Evolutionary conservation across 1,284 basidiomycete genomes (phyloP), one percentile per base, ranked within the genome.

Genomic region (Cryptococcus maquisensis): DNA sequence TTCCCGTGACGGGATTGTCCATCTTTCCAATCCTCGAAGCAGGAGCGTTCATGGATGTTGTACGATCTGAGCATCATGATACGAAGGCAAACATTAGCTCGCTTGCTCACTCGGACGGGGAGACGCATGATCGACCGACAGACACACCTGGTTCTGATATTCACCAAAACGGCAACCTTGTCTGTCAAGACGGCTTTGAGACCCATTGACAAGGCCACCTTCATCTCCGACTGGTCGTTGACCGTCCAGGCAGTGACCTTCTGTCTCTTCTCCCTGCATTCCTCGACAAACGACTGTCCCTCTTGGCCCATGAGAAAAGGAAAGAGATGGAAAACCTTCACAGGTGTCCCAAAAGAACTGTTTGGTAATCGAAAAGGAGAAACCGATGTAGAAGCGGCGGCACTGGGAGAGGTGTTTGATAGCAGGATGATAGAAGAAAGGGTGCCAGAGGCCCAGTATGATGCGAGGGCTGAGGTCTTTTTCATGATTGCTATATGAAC

Each of bases 181-280:
- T 98, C 95, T 4, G 95, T 98, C 57, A 98, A 80, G 63, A 98
- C 88, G 15, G 86, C 94, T 66, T 91, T 85, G 37, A 90, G 88
- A 55, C 85, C 89, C 94, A 92, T 96, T 56, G 88, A 79, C 32
- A 90, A 86, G 49, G 90, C 71, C 81, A 95, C 89, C 79, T 92
- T 88, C 94, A 98, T 97, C 71, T 95, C 86, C 53, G 83, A 83
- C 10, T 86, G 84, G 54, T 90, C 83, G 72, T 98, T 98, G 36
- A 98, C 94, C 0, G 95, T 98, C 94, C 95, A 98, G 8, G 93
- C 90, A 82, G 92, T 86, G 51, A 97, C 69, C 66, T 85, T 84
- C 81, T 98, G 98, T 18, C 88, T 88, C 0, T 83, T 86, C 20
- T 74, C 79, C 73, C 86, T 86, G 74, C 90, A 93, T 60, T 94